A percentile compares a stretch with the other conserved stretches of the same genome.
These are phyloP conservation scores for Pinus tabuliformis DNA, from an alignment of 75 land plant species.

Conservation along the genomic window DNA sequence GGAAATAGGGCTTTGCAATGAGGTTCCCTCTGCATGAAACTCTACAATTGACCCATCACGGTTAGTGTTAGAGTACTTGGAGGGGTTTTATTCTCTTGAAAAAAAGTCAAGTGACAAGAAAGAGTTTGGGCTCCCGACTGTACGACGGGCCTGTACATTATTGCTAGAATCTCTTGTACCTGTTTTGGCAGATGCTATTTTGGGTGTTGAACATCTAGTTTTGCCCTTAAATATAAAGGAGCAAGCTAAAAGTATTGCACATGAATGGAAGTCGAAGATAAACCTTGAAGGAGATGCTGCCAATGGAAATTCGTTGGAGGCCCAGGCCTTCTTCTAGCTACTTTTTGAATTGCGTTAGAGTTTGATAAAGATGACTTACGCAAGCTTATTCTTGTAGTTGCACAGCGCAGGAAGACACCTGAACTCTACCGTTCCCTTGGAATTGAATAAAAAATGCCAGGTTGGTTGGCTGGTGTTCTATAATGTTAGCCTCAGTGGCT, in stretches of 20 bases:
- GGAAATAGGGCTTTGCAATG: conserved; percentile 27
- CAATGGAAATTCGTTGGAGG: conserved; percentile 83
- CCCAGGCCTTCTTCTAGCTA: conserved; percentile 88
- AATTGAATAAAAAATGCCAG: conserved; percentile 86
- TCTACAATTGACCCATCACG: conserved; percentile 44
- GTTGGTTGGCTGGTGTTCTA: conserved; percentile 21
- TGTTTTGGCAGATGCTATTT: conserved; percentile 25
- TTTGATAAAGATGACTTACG: conserved; percentile 75
- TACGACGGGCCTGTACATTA: conserved; percentile 65
- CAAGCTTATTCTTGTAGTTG: conserved; percentile 68
- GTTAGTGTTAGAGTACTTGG: conserved; percentile 60
- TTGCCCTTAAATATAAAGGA: conserved; percentile 42
- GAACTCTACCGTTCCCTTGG: conserved; percentile 84
- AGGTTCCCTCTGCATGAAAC: conserved; percentile 58
- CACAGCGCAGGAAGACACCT: conserved; percentile 79
- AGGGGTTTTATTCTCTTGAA: conserved; percentile 46
- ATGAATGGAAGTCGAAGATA: conserved; percentile 69
- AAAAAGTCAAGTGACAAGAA: conserved; percentile 39
- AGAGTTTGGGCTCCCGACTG: conserved; percentile 48
- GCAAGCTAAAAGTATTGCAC: conserved; percentile 55
- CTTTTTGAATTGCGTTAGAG: conserved; percentile 75
- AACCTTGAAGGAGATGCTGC: conserved; percentile 59
- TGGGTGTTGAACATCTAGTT: conserved; percentile 29
- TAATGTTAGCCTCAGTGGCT: background rate
- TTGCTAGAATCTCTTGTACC: conserved; percentile 58